Percentiles rank a stretch among this genome's conserved stretches.
These are phyloP conservation scores for Penicillium crystallinum DNA, from an alignment of 495 filamentous ascomycete genomes.

Conservation along the genomic window DNA sequence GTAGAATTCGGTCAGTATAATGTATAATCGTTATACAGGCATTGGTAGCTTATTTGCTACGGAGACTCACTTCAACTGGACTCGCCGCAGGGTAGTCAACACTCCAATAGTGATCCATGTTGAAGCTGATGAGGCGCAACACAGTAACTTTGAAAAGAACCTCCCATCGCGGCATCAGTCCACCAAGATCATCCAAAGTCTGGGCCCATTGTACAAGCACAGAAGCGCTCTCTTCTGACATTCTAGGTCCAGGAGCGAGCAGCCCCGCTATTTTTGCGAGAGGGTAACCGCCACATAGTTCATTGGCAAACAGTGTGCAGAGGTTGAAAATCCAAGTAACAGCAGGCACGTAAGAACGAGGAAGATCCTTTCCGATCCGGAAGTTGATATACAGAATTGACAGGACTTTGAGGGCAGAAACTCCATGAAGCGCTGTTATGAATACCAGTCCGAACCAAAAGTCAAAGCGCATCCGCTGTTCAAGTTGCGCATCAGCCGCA, in stretches of 20 bases:
- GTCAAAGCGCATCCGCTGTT: slow-evolving; percentile 81
- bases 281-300: slow-evolving; percentile 72
- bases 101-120: slow-evolving; percentile 96
- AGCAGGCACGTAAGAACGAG: slow-evolving; percentile 59
- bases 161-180: slow-evolving; percentile 84
- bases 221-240: slow-evolving; percentile 27
- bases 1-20: slow-evolving; percentile 51
- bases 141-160: slow-evolving; percentile 97
- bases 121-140: slow-evolving; percentile 89
- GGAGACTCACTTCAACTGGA: slow-evolving; percentile 74
- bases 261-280: slow-evolving; percentile 56
- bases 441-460: slow-evolving; percentile 75
- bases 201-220: slow-evolving; percentile 51
- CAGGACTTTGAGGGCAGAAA: slow-evolving; percentile 78
- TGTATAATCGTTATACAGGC: background rate
- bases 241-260: slow-evolving; percentile 33
- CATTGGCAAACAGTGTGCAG: slow-evolving; percentile 80
- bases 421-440: slow-evolving; percentile 73
- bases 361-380: slow-evolving; percentile 63
- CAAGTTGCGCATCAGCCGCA: slow-evolving; percentile 60
- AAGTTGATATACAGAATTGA: slow-evolving; percentile 78
- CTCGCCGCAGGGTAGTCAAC: slow-evolving; percentile 58
- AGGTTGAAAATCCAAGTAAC: slow-evolving; percentile 97
- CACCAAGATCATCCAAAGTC: slow-evolving; percentile 70
- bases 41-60: background rate